Evolutionary conservation across 768 basidiomycete species (phyloP).

Genomic region (Astraeus odoratus): DNA sequence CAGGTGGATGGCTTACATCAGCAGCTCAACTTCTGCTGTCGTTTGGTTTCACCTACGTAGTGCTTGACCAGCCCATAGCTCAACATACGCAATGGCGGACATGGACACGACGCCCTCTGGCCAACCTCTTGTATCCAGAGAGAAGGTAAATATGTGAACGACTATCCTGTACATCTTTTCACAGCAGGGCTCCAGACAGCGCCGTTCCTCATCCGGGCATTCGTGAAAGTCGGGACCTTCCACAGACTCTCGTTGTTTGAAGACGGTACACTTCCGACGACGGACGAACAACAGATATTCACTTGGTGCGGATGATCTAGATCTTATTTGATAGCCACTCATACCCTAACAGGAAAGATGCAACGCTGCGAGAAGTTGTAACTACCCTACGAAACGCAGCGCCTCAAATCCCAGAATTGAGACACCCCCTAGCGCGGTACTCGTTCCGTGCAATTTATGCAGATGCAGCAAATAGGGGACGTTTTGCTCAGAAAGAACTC

Average conservation of each 20-base stretch:
- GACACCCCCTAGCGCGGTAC: slow-evolving; percentile 77
- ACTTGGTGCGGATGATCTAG: slow-evolving; percentile 62
- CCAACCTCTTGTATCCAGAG: slow-evolving; percentile 44
- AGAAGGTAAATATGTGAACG: slow-evolving; percentile 37
- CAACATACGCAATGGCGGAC: slow-evolving; percentile 21
- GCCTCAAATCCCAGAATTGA: slow-evolving; percentile 62
- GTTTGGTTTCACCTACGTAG: neutral
- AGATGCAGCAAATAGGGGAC: slow-evolving; percentile 64
- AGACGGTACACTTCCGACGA: slow-evolving; percentile 66
- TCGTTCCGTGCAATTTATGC: slow-evolving; percentile 77
- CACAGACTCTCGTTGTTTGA: slow-evolving; percentile 72
- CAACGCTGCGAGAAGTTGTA: slow-evolving; percentile 71
- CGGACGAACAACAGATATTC: slow-evolving; percentile 78
- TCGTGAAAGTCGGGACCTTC: slow-evolving; percentile 76
- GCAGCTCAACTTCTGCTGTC: neutral
- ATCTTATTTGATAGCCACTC: too few relatives aligned
- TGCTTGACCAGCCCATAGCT: too few relatives aligned
- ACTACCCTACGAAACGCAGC: slow-evolving; percentile 70
- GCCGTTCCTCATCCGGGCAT: slow-evolving; percentile 77
- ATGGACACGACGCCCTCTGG: slow-evolving; percentile 39
- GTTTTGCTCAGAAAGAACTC: slow-evolving; percentile 70
- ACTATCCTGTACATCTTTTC: neutral
- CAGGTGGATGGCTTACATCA: neutral
- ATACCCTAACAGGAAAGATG: slow-evolving; percentile 82
- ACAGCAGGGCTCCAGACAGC: slow-evolving; percentile 43